phyloP scores from a whole-genome alignment of 139 green algal species.

The Volvox africanus region DNA sequence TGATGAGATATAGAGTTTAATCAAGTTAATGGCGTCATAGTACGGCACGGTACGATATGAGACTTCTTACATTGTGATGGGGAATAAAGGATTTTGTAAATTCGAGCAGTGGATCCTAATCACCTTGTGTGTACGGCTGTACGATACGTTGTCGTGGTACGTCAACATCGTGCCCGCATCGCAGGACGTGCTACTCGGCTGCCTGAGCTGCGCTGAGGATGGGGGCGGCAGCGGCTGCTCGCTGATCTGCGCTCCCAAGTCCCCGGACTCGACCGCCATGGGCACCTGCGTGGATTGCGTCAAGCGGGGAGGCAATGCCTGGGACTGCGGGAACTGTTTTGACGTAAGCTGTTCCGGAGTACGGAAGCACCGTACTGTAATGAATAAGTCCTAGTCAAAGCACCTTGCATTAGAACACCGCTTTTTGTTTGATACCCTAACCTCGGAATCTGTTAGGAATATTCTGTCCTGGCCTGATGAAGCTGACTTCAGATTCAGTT shows the following conservation, averaged over 20 bases:
- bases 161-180: not conserved
- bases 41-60: no score
- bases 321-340: conserved; percentile 10
- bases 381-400: not conserved
- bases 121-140: no score
- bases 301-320: not conserved
- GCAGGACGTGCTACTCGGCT: conserved; percentile 1
- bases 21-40: no score
- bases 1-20: no score
- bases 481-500: no score
- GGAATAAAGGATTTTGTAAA: no score
- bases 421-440: no score
- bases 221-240: not conserved
- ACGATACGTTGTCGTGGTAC: no score
- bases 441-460: no score
- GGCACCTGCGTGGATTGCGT: not conserved
- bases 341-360: not conserved
- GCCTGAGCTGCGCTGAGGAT: not conserved
- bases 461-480: no score
- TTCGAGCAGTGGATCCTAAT: no score
- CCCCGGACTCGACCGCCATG: not conserved
- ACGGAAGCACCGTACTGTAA: not conserved
- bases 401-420: not conserved
- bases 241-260: not conserved
- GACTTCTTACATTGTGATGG: no score